Evolutionary conservation across 2,329 filamentous ascomycete species (phyloP).

Genomic region (Tolypocladium nubicola): DNA sequence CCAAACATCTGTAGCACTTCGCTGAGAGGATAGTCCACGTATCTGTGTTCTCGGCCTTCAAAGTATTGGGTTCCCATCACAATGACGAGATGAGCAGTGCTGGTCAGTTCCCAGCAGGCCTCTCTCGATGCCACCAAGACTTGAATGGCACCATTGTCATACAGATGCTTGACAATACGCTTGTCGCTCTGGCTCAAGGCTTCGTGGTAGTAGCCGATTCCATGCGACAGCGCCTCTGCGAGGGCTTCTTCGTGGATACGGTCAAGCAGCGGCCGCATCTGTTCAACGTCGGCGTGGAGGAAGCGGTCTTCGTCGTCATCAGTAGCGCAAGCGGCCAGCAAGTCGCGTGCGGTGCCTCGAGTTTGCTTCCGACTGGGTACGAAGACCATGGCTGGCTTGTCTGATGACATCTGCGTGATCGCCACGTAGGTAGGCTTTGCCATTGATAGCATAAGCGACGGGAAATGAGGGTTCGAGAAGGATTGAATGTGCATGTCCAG

Average conservation of each 20-base stretch:
- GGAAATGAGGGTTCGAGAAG: slow-evolving; percentile 92
- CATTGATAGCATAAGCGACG: slow-evolving; percentile 97
- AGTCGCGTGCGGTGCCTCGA: slow-evolving; percentile 72
- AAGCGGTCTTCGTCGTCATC: slow-evolving; percentile 93
- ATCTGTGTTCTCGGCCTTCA: slow-evolving; percentile 91
- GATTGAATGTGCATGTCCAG: slow-evolving; percentile 92
- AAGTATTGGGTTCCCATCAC: slow-evolving; percentile 98
- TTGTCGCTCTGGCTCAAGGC: slow-evolving; percentile 82
- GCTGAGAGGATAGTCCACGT: slow-evolving; percentile 89
- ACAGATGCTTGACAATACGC: slow-evolving; percentile 87
- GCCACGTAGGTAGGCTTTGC: slow-evolving; percentile 86
- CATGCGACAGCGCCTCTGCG: slow-evolving; percentile 82
- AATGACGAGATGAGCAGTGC: slow-evolving; percentile 79
- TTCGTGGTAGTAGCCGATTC: slow-evolving; percentile 95
- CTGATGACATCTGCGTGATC: slow-evolving; percentile 75
- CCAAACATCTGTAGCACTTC: slow-evolving; percentile 98
- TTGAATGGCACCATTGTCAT: slow-evolving; percentile 80
- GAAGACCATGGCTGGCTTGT: slow-evolving; percentile 86
- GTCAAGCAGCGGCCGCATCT: slow-evolving; percentile 71
- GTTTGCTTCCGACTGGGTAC: slow-evolving; percentile 92
- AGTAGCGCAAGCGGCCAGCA: slow-evolving; percentile 76
- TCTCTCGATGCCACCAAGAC: slow-evolving; percentile 69
- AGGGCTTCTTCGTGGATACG: slow-evolving; percentile 79
- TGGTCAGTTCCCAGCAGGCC: slow-evolving; percentile 91
- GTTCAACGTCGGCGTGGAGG: slow-evolving; percentile 71